phyloP scores from a whole-genome alignment of 2,329 filamentous ascomycete species.

The Fusarium austroafricanum region DNA sequence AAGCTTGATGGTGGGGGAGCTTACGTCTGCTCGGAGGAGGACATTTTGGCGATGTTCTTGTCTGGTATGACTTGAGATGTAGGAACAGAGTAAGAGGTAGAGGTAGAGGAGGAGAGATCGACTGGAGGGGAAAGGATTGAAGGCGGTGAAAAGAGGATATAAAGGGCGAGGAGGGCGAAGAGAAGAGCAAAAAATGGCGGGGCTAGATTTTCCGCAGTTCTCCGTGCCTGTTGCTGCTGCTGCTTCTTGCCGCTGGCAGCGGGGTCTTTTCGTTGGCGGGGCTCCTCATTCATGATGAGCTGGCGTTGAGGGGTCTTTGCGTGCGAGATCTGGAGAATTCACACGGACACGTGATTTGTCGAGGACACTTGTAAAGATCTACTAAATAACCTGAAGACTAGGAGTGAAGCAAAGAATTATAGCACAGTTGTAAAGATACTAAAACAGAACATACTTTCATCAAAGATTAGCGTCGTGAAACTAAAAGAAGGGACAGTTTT shows the following conservation, averaged over 20 bases:
- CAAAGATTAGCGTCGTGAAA: background rate
- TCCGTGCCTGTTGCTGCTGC: constrained; percentile 42
- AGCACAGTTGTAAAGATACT: background rate
- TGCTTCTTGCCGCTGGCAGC: constrained; percentile 46
- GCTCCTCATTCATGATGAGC: constrained; percentile 49
- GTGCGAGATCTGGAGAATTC: constrained; percentile 35
- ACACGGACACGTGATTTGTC: constrained; percentile 45
- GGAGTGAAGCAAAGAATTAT: background rate
- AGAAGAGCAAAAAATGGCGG: constrained; percentile 58
- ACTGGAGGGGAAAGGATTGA: constrained; percentile 47
- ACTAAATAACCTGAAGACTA: background rate
- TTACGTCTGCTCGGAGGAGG: constrained; percentile 87
- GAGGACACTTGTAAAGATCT: constrained; percentile 14
- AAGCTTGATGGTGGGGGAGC: constrained; percentile 55
- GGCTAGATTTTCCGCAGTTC: constrained; percentile 55
- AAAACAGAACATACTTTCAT: background rate
- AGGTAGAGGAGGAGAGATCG: constrained; percentile 45
- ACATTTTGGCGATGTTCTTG: constrained; percentile 65
- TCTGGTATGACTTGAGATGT: constrained; percentile 45
- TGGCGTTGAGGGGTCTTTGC: constrained; percentile 41
- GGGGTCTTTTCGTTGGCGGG: constrained; percentile 52
- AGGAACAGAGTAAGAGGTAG: constrained; percentile 44
- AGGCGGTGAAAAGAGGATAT: constrained; percentile 52
- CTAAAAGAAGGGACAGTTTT: background rate
- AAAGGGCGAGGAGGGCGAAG: constrained; percentile 53